phyloP scores from a whole-genome alignment of 768 basidiomycete genomes.

The Trametes coccinea region DNA sequence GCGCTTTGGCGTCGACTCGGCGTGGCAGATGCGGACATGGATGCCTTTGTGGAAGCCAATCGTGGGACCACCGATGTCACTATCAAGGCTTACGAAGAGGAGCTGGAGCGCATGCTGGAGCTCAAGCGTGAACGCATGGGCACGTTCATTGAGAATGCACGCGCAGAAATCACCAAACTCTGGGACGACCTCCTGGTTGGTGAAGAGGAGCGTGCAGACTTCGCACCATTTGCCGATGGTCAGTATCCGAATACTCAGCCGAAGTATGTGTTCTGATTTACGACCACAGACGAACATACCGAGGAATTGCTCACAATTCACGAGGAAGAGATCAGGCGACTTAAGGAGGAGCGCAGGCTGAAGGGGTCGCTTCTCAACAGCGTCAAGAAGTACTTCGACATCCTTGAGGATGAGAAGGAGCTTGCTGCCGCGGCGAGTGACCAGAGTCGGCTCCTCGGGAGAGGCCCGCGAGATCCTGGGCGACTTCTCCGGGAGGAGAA shows the following conservation, averaged over 20 bases:
- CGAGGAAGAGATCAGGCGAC: conserved; percentile 77
- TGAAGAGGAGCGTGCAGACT: conserved; percentile 78
- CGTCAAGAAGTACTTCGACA: conserved; percentile 88
- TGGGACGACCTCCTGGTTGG: conserved; percentile 89
- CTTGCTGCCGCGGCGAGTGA: conserved; percentile 79
- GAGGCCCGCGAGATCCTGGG: conserved; percentile 82
- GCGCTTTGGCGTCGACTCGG: conserved; percentile 88
- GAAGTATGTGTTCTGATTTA: conserved; percentile 1
- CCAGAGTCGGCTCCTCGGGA: conserved; percentile 77
- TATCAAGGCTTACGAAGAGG: conserved; percentile 82
- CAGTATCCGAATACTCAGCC: conserved; percentile 21
- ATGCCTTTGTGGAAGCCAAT: conserved; percentile 87
- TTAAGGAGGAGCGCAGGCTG: conserved; percentile 79
- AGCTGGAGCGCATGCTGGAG: conserved; percentile 87
- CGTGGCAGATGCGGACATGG: conserved; percentile 76
- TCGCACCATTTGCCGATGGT: conserved; percentile 86
- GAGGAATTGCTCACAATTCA: conserved; percentile 85
- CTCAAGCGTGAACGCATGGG: conserved; percentile 87
- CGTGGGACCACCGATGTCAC: conserved; percentile 79
- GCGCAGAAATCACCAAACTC: conserved; percentile 75
- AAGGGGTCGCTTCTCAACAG: conserved; percentile 75
- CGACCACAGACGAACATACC: conserved; percentile 71
- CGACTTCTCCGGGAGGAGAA: conserved; percentile 91
- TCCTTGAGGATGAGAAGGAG: conserved; percentile 88
- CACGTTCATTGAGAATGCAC: conserved; percentile 77